Percentiles rank a stretch among this genome's conserved stretches.
Conservation (phyloP, 148 eudicot genomes). For the Arctostaphylos glauca region DNA sequence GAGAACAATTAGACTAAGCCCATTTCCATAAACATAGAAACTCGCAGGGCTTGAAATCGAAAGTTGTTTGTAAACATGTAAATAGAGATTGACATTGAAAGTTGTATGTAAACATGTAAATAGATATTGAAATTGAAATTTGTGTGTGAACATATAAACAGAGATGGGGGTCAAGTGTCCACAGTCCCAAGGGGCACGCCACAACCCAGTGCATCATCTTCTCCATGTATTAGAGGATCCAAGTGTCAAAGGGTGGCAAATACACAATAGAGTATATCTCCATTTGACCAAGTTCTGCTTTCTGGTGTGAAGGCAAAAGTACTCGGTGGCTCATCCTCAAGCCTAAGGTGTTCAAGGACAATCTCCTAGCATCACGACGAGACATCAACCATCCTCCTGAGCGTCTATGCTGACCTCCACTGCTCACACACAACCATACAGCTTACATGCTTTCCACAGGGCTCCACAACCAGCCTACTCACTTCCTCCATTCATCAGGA, state of each 20-base stretch:
- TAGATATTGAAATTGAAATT: neutral
- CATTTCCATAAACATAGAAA: neutral
- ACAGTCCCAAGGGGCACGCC: neutral
- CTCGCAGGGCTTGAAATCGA: neutral
- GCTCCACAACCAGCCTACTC: neutral
- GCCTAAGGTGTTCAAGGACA: neutral
- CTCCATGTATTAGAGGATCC: neutral
- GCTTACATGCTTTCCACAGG: neutral
- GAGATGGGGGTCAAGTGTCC: neutral
- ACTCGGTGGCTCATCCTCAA: neutral
- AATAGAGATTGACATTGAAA: neutral
- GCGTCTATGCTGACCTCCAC: neutral
- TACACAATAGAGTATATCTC: slow-evolving; percentile 1
- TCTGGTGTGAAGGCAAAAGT: neutral
- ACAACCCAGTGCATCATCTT: neutral
- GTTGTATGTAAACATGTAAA: neutral
- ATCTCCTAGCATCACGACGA: neutral
- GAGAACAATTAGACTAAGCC: neutral
- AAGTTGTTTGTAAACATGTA: neutral
- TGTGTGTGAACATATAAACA: too few species aligned
- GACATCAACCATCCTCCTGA: neutral
- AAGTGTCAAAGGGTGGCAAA: neutral
- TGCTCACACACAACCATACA: neutral
- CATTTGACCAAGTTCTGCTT: neutral
- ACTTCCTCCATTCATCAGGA: neutral